These are phyloP conservation scores for Cryptococcus sp. DNA, from an alignment of 1,284 basidiomycete species.

Conservation along the genomic window DNA sequence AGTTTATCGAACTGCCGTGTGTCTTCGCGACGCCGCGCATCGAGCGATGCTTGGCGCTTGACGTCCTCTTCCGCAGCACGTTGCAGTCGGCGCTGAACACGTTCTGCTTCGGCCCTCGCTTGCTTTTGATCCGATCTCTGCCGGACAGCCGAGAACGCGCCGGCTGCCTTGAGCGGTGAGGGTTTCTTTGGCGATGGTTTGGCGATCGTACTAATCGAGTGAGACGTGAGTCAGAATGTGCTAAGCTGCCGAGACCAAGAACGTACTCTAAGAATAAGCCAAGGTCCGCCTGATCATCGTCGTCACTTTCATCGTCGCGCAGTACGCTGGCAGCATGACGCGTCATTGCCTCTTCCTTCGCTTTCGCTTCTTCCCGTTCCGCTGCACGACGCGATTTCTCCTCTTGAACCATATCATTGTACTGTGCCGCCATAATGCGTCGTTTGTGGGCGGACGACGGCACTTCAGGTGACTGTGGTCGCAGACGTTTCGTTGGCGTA, in stretches of 20 bases:
- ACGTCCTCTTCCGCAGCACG: background rate
- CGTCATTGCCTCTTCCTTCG: slow-evolving; percentile 7
- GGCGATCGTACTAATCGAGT: background rate
- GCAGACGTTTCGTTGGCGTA: too few relatives aligned
- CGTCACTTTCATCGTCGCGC: slow-evolving; percentile 5
- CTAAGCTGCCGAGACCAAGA: background rate
- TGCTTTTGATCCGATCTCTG: background rate
- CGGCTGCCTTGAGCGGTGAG: background rate
- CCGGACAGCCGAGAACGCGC: background rate
- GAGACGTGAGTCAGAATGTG: too few relatives aligned
- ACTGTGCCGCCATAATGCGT: too few relatives aligned
- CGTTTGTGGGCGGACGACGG: too few relatives aligned
- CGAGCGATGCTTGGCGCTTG: background rate
- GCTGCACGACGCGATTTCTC: background rate
- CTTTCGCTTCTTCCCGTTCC: slow-evolving; percentile 2
- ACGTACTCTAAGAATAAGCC: slow-evolving; percentile 11
- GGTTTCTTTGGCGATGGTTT: background rate
- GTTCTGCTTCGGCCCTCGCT: background rate
- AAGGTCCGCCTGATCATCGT: slow-evolving; percentile 12
- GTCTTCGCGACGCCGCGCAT: slow-evolving; percentile 5
- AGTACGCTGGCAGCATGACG: background rate
- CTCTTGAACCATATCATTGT: background rate
- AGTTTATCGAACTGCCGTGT: slow-evolving; percentile 6
- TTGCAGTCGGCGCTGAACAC: background rate
- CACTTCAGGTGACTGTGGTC: too few relatives aligned